Evolutionary conservation across 2,329 filamentous ascomycete genomes (phyloP), one percentile per base, ranked within the genome.

Genomic region (Fusarium miscanthi): DNA sequence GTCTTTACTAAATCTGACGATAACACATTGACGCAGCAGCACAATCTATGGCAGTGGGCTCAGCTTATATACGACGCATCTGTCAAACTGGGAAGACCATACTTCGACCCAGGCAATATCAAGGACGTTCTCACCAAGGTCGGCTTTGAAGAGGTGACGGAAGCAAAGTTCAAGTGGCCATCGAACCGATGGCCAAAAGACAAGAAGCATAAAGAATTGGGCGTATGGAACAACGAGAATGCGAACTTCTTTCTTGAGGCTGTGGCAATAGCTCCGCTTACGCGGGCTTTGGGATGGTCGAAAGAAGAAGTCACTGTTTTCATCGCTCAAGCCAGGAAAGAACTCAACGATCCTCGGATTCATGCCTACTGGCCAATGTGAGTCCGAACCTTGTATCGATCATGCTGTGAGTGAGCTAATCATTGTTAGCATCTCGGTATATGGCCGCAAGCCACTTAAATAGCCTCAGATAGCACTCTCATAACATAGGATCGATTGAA

Each of bases 301-400:
- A 57, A 8, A 9, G 70, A 72, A 23, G 59, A 72, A 12, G 64
- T 72, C 1, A 48, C 59, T 6, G n/a, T 72, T 4, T 72, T 72
- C 14, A 19, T 69, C 25, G 27, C 56, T 0, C 58, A 69, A n/a
- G 46, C 69, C 8, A 65, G 70, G 11, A 62, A 62, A 38, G 64
- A 72, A 12, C 16, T 72, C 5, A 59, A 59, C 3, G 69, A 72
- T 8, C 43, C 48, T 2, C 37, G 23, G 1, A 66, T 72, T 21
- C 70, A 72, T 35, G 69, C 69, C 5, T 72, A 72, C 16, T 72
- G 60, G 67, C 69, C 69, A 10, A 65, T 72, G 70, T 72, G 35
- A 66, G 64, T 65, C 21, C 8, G 4, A 8, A 5, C 1, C 5
- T 4, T 14, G 5, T 30, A 5, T 6, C 2, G 1, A 7, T 1